These are phyloP conservation scores for bread wheat (Triticum aestivum) DNA, from an alignment of 176 grass and related monocot species.

Conservation along the genomic window DNA sequence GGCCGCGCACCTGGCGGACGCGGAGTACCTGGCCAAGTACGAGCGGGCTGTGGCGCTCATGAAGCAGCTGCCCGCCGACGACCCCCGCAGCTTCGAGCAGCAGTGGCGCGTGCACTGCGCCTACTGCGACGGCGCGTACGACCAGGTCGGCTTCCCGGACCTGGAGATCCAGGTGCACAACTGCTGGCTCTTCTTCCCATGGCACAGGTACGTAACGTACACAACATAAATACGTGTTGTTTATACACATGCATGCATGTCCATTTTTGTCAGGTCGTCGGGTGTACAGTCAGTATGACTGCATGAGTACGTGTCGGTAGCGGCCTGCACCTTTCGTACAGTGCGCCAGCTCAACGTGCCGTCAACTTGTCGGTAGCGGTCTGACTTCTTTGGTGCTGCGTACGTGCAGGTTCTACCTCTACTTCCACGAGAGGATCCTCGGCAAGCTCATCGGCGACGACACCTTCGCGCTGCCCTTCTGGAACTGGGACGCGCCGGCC, in stretches of 20 bases:
- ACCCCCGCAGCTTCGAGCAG: slow-evolving; percentile 79
- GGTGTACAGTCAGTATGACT: neutral
- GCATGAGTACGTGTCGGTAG: too few species aligned
- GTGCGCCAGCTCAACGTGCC: neutral
- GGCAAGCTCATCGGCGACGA: slow-evolving; percentile 78
- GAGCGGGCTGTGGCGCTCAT: slow-evolving; percentile 55
- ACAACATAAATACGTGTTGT: too few species aligned
- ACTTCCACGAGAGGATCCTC: slow-evolving; percentile 78
- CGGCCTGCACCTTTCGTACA: too few species aligned
- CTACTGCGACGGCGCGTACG: slow-evolving; percentile 55
- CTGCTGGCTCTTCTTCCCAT: slow-evolving; percentile 84
- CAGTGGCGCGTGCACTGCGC: slow-evolving; percentile 64
- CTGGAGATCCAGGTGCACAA: slow-evolving; percentile 50
- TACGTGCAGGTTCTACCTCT: slow-evolving; percentile 39
- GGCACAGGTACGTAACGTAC: slow-evolving; percentile 49
- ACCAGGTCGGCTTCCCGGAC: slow-evolving; percentile 55
- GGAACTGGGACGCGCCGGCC: slow-evolving; percentile 77
- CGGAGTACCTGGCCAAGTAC: slow-evolving; percentile 58
- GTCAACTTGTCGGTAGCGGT: neutral
- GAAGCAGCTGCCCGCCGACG: slow-evolving; percentile 62
- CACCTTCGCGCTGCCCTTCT: slow-evolving; percentile 72
- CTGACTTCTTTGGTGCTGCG: neutral
- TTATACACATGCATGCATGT: neutral
- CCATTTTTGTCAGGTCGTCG: neutral
- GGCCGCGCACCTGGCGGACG: slow-evolving; percentile 51